Percentiles rank a stretch among this genome's conserved stretches.
These are phyloP conservation scores for Yarrowia hollandica DNA, from an alignment of 805 yeast genomes.

Conservation along the genomic window DNA sequence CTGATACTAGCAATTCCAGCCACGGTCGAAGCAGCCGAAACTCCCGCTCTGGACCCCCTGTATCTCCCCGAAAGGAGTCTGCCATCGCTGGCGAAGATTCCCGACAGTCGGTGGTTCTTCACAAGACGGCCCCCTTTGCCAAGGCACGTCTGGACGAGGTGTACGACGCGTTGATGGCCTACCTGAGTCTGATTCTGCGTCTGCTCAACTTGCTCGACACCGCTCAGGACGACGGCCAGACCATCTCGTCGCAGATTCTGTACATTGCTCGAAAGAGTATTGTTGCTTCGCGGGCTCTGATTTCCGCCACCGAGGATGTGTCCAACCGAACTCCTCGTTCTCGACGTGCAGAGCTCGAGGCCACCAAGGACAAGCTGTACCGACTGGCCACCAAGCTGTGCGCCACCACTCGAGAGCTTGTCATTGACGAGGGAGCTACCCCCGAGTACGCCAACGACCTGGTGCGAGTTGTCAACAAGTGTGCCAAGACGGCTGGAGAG, in stretches of 20 bases:
- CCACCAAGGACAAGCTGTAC: constrained; percentile 41
- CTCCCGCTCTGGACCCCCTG: neutral
- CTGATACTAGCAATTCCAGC: constrained; percentile 3
- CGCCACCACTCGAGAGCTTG: constrained; percentile 43
- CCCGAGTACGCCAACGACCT: constrained; percentile 35
- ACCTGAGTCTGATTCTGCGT: constrained; percentile 41
- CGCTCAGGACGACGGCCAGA: constrained; percentile 36
- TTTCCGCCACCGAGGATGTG: constrained; percentile 42
- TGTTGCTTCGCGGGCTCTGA: constrained; percentile 45
- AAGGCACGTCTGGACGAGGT: constrained; percentile 42
- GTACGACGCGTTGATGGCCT: constrained; percentile 40
- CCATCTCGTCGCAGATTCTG: constrained; percentile 40
- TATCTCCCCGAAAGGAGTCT: constrained; percentile 24
- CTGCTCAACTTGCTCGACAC: constrained; percentile 35
- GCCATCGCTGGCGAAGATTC: constrained; percentile 26
- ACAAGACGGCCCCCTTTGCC: constrained; percentile 38
- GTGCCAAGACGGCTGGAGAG: constrained; percentile 41
- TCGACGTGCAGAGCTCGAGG: constrained; percentile 37
- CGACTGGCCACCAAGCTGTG: constrained; percentile 42
- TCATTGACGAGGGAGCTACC: constrained; percentile 33
- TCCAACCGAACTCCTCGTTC: constrained; percentile 36
- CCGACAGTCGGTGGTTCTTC: constrained; percentile 36
- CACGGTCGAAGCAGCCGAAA: neutral
- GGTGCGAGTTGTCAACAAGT: constrained; percentile 39
- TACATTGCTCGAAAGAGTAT: constrained; percentile 44